phyloP scores from a whole-genome alignment of 768 basidiomycete genomes.

The Goffeauzyma gilvescens region DNA sequence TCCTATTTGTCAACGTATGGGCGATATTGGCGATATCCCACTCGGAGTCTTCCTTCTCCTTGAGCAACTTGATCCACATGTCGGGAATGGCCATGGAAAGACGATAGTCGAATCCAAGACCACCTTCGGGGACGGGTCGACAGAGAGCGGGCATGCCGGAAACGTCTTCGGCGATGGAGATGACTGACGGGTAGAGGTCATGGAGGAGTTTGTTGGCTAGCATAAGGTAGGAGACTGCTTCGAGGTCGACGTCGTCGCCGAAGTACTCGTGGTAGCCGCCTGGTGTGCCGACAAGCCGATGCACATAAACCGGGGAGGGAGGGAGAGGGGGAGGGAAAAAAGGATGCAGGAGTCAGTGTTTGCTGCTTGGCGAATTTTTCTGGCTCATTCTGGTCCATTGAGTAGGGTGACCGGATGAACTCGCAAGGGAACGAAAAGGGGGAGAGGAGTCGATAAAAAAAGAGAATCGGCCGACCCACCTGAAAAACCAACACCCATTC shows the following conservation, averaged over 20 bases:
- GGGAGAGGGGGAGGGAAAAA: background rate
- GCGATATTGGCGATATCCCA: conserved; percentile 80
- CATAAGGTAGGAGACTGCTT: conserved; percentile 91
- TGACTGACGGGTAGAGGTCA: conserved; percentile 51
- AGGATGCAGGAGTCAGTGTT: too few species aligned
- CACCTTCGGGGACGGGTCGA: conserved; percentile 55
- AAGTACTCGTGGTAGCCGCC: conserved; percentile 93
- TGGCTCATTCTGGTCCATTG: too few species aligned
- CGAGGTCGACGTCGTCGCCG: conserved; percentile 60
- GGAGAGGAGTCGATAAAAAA: too few species aligned
- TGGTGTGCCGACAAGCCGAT: conserved; percentile 1
- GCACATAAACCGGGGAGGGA: too few species aligned
- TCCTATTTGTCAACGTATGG: conserved; percentile 72
- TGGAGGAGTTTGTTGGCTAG: conserved; percentile 86
- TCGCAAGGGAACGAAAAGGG: too few species aligned
- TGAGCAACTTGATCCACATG: conserved; percentile 99
- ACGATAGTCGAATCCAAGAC: conserved; percentile 93
- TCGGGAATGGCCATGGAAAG: conserved; percentile 97
- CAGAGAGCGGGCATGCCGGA: conserved; percentile 97
- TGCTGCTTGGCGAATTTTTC: too few species aligned
- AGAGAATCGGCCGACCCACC: conserved; percentile 34
- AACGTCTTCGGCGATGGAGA: conserved; percentile 96
- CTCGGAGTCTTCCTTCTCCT: conserved; percentile 65
- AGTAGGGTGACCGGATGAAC: too few species aligned
- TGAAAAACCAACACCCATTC: conserved; percentile 92